A percentile compares a stretch with the other conserved stretches of the same genome.
These are phyloP conservation scores for Phytophthora pseudosyringae DNA, from an alignment of 352 stramenopile genomes.

Conservation along the genomic window DNA sequence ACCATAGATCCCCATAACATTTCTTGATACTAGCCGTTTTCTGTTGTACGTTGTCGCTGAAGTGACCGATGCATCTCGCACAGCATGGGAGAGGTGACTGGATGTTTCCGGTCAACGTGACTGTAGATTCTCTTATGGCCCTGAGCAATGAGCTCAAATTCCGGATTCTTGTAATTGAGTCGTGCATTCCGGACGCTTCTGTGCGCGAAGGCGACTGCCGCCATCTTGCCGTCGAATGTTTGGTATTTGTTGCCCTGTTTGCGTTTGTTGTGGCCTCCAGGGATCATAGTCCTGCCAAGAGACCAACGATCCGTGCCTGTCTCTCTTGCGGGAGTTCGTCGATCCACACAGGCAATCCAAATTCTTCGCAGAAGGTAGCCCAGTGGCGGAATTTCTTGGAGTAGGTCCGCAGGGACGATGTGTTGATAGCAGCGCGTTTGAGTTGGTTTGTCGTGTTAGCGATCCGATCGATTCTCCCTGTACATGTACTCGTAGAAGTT, in stretches of 20 bases:
- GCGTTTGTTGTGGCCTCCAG: too few species aligned
- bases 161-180: too few species aligned
- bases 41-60: too few species aligned
- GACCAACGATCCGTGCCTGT: too few species aligned
- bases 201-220: too few species aligned
- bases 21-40: too few species aligned
- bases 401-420: neutral
- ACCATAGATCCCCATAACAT: slow-evolving; percentile 35
- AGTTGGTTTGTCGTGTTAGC: neutral
- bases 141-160: too few species aligned
- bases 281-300: too few species aligned
- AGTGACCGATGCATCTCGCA: slow-evolving; percentile 19
- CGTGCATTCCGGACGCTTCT: too few species aligned
- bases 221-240: too few species aligned
- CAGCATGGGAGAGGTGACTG: slow-evolving; percentile 37
- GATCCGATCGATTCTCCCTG: neutral
- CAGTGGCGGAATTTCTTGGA: slow-evolving; percentile 7
- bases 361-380: neutral
- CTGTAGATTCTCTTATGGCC: slow-evolving; percentile 18
- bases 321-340: neutral
- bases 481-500: neutral
- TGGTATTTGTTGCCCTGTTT: too few species aligned
- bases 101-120: slow-evolving; percentile 34
- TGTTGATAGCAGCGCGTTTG: neutral
- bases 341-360: neutral